phyloP scores from a whole-genome alignment of 176 grass and related monocot species.

The Saccharum spontaneum region DNA sequence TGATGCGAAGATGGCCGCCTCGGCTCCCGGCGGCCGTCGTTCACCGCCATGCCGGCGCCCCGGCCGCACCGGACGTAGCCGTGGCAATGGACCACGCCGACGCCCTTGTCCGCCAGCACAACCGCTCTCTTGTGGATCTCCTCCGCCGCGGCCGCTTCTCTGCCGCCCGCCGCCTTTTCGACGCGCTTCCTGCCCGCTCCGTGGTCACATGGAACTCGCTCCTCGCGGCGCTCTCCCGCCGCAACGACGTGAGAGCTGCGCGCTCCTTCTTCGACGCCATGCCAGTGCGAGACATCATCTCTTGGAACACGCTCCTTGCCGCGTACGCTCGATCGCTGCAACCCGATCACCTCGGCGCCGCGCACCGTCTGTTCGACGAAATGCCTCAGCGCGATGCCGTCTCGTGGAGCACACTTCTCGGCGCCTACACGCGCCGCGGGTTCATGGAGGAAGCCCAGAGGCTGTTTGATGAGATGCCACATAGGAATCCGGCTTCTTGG shows the following conservation, averaged over 20 bases:
- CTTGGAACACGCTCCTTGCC: constrained; percentile 65
- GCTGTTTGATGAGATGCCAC: constrained; percentile 55
- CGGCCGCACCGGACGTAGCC: not conserved
- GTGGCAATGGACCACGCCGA: not conserved
- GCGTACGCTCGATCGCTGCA: constrained; percentile 37
- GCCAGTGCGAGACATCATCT: constrained; percentile 50
- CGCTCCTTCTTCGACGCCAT: constrained; percentile 52
- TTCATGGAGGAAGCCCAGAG: constrained; percentile 48
- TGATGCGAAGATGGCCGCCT: constrained; percentile 53
- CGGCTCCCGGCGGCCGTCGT: constrained; percentile 9
- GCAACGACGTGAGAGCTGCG: constrained; percentile 27
- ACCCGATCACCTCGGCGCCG: constrained; percentile 39
- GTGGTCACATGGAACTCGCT: constrained; percentile 76
- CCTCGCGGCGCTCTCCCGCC: constrained; percentile 54
- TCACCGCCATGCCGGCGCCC: not conserved
- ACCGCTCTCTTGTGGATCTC: constrained; percentile 46
- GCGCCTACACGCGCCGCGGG: constrained; percentile 44
- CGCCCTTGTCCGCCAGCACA: constrained; percentile 36
- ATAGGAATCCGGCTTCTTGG: constrained; percentile 48
- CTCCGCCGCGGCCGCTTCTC: constrained; percentile 49
- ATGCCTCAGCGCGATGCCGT: constrained; percentile 54
- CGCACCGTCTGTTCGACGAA: constrained; percentile 54
- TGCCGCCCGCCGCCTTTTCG: constrained; percentile 60
- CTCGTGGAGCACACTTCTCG: constrained; percentile 70
- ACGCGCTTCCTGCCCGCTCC: constrained; percentile 49